Evolutionary conservation across 2,329 filamentous ascomycete species (phyloP).

Genomic region (Penicillium frequentans): DNA sequence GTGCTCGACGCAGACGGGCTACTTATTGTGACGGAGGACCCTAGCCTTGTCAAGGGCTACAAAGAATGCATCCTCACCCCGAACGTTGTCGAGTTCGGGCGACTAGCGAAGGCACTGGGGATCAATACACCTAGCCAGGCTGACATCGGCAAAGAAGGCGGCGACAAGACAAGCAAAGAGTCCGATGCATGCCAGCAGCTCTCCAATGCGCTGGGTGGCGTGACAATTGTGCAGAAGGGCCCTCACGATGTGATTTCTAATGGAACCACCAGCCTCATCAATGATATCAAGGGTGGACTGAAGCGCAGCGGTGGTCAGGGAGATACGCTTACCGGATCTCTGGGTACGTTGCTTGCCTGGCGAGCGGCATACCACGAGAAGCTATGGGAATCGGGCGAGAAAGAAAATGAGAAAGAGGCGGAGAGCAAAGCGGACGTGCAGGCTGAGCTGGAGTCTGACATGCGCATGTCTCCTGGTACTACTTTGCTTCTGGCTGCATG

Average conservation of each 20-base stretch:
- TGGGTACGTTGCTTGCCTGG: conserved; percentile 89
- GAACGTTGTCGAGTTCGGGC: conserved; percentile 88
- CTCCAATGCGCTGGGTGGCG: conserved; percentile 75
- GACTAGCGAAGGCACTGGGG: conserved; percentile 73
- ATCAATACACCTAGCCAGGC: conserved; percentile 55
- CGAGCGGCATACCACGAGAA: conserved; percentile 80
- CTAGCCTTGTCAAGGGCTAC: conserved; percentile 77
- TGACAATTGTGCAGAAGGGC: conserved; percentile 91
- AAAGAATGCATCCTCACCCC: conserved; percentile 84
- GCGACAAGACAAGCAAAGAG: conserved; percentile 49
- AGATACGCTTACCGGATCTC: conserved; percentile 85
- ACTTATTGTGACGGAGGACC: conserved; percentile 71
- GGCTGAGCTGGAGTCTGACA: conserved; percentile 42
- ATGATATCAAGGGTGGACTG: conserved; percentile 74
- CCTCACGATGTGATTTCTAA: conserved; percentile 78
- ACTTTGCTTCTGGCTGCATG: conserved; percentile 76
- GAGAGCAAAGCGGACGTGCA: conserved; percentile 42
- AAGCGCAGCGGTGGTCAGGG: conserved; percentile 95
- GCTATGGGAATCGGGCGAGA: conserved; percentile 64
- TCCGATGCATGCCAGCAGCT: conserved; percentile 66
- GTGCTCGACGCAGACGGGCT: conserved; percentile 92
- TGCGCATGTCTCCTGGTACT: conserved; percentile 59
- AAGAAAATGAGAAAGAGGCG: conserved; percentile 32
- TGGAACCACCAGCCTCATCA: conserved; percentile 70
- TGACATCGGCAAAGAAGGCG: conserved; percentile 37